Conservation (phyloP, 805 yeast genomes). For the Wickerhamiella azyma region DNA sequence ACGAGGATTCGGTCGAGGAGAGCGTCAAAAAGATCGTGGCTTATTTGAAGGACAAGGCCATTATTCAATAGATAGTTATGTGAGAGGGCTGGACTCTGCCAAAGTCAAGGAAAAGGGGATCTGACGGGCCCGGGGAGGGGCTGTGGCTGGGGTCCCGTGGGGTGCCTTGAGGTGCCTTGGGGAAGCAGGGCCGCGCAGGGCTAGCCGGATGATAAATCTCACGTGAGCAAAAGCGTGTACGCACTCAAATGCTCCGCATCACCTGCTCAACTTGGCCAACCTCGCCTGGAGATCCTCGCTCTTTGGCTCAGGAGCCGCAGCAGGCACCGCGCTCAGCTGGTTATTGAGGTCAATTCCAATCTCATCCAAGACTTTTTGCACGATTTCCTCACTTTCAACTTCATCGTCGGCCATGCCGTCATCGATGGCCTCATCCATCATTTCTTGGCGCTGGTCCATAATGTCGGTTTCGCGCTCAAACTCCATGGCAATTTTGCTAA, state of each 20-base stretch:
- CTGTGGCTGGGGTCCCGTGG: too few species aligned
- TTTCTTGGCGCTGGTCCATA: constrained; percentile 97
- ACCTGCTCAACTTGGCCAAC: constrained; percentile 62
- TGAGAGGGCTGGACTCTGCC: too few species aligned
- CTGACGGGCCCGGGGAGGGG: too few species aligned
- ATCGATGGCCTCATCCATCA: constrained; percentile 97
- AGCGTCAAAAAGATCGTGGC: constrained; percentile 60
- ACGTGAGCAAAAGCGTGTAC: too few species aligned
- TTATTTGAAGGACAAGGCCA: constrained; percentile 28
- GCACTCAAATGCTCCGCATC: neutral
- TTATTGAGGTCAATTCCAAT: constrained; percentile 74
- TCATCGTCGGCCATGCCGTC: constrained; percentile 90
- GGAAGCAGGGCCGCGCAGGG: too few species aligned
- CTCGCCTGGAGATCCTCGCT: constrained; percentile 87
- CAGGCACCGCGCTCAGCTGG: constrained; percentile 37
- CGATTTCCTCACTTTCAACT: constrained; percentile 80
- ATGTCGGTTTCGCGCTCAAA: constrained; percentile 87
- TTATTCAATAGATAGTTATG: neutral
- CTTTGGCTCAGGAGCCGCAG: constrained; percentile 30
- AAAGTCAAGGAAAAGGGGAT: too few species aligned
- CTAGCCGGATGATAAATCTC: too few species aligned
- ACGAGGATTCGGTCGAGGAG: constrained; percentile 60
- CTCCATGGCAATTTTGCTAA: constrained; percentile 84
- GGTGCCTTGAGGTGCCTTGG: too few species aligned
- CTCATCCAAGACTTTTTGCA: constrained; percentile 84